Conservation (phyloP, 1,139 yeast genomes). For the Kodamaea arcana region DNA sequence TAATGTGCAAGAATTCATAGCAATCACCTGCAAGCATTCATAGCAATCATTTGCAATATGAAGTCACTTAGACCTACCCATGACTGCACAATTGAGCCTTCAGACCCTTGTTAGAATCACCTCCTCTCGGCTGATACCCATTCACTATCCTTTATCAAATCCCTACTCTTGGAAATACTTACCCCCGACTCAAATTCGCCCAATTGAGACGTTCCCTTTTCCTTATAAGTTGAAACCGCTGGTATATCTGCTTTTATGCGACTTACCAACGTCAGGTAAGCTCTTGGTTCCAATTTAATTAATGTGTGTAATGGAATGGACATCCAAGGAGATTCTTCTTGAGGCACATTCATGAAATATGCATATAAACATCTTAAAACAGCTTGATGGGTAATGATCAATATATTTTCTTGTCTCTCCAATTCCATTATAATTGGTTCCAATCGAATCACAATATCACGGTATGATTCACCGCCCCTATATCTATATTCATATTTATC, state of each 20-base stretch:
- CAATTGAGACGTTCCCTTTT: constrained; percentile 80
- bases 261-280: constrained; percentile 84
- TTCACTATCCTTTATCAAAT: constrained; percentile 22
- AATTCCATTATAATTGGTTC: constrained; percentile 98
- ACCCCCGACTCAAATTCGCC: constrained; percentile 48
- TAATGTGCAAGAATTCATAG: no score
- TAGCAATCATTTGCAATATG: no score
- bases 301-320: constrained; percentile 94
- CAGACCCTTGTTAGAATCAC: no score
- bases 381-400: constrained; percentile 97
- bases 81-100: no score
- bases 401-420: constrained; percentile 92
- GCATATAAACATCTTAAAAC: constrained; percentile 95
- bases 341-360: constrained; percentile 97
- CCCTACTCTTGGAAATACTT: constrained; percentile 34
- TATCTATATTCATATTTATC: constrained; percentile 94
- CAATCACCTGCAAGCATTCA: not conserved
- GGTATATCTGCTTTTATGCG: constrained; percentile 94
- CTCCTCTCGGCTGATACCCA: not conserved
- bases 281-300: constrained; percentile 89
- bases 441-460: constrained; percentile 88
- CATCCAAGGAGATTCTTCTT: constrained; percentile 98
- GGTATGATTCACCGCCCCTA: constrained; percentile 94
- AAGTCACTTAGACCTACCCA: no score
- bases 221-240: constrained; percentile 94